phyloP scores from a whole-genome alignment of 2,329 filamentous ascomycete species.

The Epichloe sibirici region DNA sequence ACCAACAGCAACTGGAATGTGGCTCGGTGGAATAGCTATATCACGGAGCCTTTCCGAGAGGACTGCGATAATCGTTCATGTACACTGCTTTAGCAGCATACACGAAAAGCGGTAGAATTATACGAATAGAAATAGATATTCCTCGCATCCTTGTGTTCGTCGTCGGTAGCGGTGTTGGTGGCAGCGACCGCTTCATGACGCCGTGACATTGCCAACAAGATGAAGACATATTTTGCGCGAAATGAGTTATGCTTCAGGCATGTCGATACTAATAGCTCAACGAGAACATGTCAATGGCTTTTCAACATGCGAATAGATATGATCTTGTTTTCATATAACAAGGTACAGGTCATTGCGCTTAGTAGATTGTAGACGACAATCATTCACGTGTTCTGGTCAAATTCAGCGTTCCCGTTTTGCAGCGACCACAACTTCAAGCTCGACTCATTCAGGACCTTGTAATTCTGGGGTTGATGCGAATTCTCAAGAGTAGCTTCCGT shows the following conservation, averaged over 20 bases:
- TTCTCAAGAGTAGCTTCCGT: not conserved
- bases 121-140: not conserved
- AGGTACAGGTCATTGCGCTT: not conserved
- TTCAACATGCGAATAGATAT: too few relatives aligned
- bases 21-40: not conserved
- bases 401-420: not conserved
- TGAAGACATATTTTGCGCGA: too few relatives aligned
- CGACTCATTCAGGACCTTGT: constrained; percentile 4
- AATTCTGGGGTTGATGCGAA: not conserved
- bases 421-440: constrained; percentile 8
- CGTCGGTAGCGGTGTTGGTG: not conserved
- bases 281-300: too few relatives aligned
- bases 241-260: too few relatives aligned
- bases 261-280: too few relatives aligned
- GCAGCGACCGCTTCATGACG: too few relatives aligned
- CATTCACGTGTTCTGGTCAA: not conserved
- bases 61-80: not conserved
- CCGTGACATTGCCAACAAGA: too few relatives aligned
- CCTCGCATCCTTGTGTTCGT: too few relatives aligned
- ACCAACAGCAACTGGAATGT: not conserved
- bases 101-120: not conserved
- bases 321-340: too few relatives aligned
- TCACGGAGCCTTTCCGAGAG: not conserved
- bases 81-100: not conserved
- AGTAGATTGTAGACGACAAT: not conserved